Conservation (phyloP, 108 stramenopile genomes). For the Skeletonema grethae region DNA sequence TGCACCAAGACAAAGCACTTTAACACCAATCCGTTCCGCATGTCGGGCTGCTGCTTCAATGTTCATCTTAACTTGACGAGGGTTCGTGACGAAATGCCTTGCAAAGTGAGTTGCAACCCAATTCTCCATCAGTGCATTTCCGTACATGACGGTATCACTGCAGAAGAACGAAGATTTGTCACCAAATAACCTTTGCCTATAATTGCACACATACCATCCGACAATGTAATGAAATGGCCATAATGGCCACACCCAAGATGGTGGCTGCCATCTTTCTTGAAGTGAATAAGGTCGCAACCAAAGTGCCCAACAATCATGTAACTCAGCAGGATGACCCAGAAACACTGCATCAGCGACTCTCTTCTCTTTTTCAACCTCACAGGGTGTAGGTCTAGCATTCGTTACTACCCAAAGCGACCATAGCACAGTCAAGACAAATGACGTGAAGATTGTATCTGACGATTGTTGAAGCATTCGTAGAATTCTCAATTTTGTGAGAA, state of each 20-base stretch:
- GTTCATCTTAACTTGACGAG: slow-evolving; percentile 37
- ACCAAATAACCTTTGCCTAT: slow-evolving; percentile 44
- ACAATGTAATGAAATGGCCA: slow-evolving; percentile 59
- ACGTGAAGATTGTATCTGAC: slow-evolving; percentile 6
- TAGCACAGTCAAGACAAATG: slow-evolving; percentile 15
- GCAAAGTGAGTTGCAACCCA: slow-evolving; percentile 62
- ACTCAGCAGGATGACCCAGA: slow-evolving; percentile 53
- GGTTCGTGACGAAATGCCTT: slow-evolving; percentile 52
- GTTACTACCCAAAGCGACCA: slow-evolving; percentile 42
- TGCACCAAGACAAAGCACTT: slow-evolving; percentile 59
- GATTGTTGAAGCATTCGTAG: slow-evolving; percentile 14
- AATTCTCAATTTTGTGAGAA: slow-evolving; percentile 21
- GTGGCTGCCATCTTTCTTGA: slow-evolving; percentile 47
- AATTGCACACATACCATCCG: slow-evolving; percentile 54
- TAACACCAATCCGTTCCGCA: slow-evolving; percentile 54
- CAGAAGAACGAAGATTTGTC: slow-evolving; percentile 52
- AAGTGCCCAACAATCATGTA: slow-evolving; percentile 55
- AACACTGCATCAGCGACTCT: slow-evolving; percentile 40
- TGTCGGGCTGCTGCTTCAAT: slow-evolving; percentile 59
- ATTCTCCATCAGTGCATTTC: slow-evolving; percentile 36
- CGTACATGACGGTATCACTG: slow-evolving; percentile 50
- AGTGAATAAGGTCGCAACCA: slow-evolving; percentile 59
- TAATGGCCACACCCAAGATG: slow-evolving; percentile 38
- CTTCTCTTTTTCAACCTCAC: slow-evolving; percentile 14
- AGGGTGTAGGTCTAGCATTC: slow-evolving; percentile 30